A percentile compares a stretch with the other conserved stretches of the same genome.
Conservation (phyloP, 306 rosid genomes). For the Dicorynia guianensis region DNA sequence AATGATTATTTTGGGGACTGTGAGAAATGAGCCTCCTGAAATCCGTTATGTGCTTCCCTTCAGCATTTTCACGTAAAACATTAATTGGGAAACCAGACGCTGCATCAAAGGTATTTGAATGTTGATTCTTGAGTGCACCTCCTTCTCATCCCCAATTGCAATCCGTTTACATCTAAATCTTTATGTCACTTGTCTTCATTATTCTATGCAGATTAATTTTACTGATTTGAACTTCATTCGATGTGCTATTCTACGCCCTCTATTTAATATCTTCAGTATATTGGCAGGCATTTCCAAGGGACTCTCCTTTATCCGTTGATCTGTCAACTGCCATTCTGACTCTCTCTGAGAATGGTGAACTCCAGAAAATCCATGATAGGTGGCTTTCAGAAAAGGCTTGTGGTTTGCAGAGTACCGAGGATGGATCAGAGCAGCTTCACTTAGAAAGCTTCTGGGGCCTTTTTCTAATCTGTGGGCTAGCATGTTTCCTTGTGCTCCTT, state of each 20-base stretch:
- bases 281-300: constrained; percentile 72
- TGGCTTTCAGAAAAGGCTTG: constrained; percentile 74
- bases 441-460: constrained; percentile 78
- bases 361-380: constrained; percentile 73
- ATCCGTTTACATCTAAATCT: background rate
- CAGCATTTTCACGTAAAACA: background rate
- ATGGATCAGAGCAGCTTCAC: constrained; percentile 66
- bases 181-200: background rate
- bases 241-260: background rate
- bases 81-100: background rate
- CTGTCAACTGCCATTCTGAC: constrained; percentile 75
- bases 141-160: background rate
- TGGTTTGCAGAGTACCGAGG: constrained; percentile 48
- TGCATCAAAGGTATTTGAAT: background rate
- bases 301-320: constrained; percentile 81
- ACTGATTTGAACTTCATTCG: background rate
- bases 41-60: background rate
- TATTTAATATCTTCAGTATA: background rate
- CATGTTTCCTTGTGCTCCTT: constrained; percentile 67
- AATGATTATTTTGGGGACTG: background rate
- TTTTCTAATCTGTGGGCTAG: constrained; percentile 64
- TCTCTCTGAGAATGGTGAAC: constrained; percentile 76
- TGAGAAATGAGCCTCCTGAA: background rate
- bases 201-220: background rate
- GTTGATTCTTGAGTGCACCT: background rate